These are phyloP conservation scores for Scedosporium boydii DNA, from an alignment of 2,329 filamentous ascomycete species.

Conservation along the genomic window DNA sequence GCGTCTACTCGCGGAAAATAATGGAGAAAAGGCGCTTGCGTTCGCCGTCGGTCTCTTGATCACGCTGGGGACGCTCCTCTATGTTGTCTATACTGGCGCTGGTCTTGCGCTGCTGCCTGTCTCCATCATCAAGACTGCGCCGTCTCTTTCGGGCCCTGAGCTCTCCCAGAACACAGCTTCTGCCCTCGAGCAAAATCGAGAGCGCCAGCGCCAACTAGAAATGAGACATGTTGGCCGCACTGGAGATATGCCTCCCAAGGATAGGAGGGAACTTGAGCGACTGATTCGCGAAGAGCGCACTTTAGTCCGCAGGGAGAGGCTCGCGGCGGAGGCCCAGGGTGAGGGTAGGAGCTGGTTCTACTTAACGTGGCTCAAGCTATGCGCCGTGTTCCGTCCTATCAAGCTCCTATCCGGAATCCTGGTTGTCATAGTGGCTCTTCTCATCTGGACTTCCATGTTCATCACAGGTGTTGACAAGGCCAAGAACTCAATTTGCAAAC, in stretches of 20 bases:
- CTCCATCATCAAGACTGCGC: conserved; percentile 84
- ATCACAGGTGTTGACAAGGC: conserved; percentile 95
- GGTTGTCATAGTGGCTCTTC: conserved; percentile 61
- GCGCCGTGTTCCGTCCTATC: conserved; percentile 75
- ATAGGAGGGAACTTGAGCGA: conserved; percentile 78
- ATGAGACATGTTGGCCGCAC: conserved; percentile 69
- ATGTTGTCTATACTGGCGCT: conserved; percentile 78
- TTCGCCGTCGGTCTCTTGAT: conserved; percentile 86
- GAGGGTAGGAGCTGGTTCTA: conserved; percentile 68
- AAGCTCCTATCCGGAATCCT: conserved; percentile 80
- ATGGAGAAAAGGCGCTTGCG: conserved; percentile 83
- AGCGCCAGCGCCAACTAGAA: conserved; percentile 86
- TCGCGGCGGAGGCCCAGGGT: conserved; percentile 74
- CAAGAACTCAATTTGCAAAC: conserved; percentile 87
- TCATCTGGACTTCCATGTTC: conserved; percentile 86
- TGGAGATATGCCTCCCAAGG: conserved; percentile 70
- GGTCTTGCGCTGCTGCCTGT: conserved; percentile 85
- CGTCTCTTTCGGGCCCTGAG: conserved; percentile 72
- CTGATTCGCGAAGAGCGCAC: conserved; percentile 87
- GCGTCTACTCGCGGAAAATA: conserved; percentile 71
- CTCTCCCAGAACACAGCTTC: conserved; percentile 68
- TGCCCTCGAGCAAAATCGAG: conserved; percentile 77
- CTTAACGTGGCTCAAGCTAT: conserved; percentile 67
- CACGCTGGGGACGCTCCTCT: conserved; percentile 76
- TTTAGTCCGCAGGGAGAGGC: conserved; percentile 75